Base-by-base conservation (phyloP, 2,329 filamentous ascomycete species). In the Torrubiellomyces zombiae region DNA sequence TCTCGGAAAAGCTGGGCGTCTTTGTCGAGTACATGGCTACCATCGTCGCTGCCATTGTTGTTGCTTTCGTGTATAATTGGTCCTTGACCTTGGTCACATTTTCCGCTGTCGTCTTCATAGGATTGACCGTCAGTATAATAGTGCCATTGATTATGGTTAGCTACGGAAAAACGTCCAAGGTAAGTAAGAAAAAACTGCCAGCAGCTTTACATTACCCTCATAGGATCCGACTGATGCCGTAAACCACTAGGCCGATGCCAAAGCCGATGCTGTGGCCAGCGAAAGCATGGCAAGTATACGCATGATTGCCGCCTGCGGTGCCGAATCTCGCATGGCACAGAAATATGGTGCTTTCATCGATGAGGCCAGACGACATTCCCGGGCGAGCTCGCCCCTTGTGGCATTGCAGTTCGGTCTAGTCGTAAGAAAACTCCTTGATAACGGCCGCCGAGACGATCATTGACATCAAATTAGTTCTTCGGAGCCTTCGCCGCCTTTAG, bases 231-330 rank as follows among this genome's bases (percentile, higher is more conserved):
- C n/a, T n/a, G n/a, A n/a, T n/a, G n/a, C n/a, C n/a, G n/a, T 11
- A 5, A 11, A 9, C 13, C 18, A 9, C 26, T 13, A 50, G 47
- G 35, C 68, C 11, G 68, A 75, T 34, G 59, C 55, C 2, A 67
- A 63, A 36, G 64, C 69, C 1, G 59, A 60, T 2, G 59, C 66
- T 3, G 53, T 75, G 4, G 70, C 71, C 2, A 69, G 66, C 28
- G 71, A 76, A 42, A 55, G 67, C 3, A 58, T 76, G 34, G 51
- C 57, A 1, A 63, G 61, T 24, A 64, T 75, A 18, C 55, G 67
- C 6, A 75, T 74, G 56, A 55, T 76, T 17, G 56, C 63, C 18
- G 70, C 70, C 1, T 75, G 67, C 36, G 67, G 68, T 18, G 71
- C 71, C 9, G 64, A 75, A 39, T 39, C 47, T 9, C 58, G 63